Conservation (phyloP, 1,139 yeast species). For the Taphrina betulina region DNA sequence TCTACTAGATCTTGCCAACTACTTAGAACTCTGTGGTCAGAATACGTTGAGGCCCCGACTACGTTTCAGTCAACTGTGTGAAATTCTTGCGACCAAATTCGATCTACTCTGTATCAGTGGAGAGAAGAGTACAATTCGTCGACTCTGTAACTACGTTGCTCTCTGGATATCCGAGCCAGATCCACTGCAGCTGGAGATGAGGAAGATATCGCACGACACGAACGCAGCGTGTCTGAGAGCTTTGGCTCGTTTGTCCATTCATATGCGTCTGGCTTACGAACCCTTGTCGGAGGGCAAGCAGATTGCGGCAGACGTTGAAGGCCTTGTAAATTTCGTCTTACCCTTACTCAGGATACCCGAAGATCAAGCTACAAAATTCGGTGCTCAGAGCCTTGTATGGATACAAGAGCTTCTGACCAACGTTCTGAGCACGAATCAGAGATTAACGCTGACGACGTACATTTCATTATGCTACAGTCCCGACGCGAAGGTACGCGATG, state of each 20-base stretch:
- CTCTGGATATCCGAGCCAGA: constrained; percentile 6
- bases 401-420: background rate
- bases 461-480: constrained; percentile 13
- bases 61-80: constrained; percentile 12
- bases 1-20: constrained; percentile 13
- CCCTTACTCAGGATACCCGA: constrained; percentile 5
- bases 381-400: background rate
- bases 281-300: constrained; percentile 1
- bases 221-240: constrained; percentile 21
- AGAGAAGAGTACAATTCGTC: constrained; percentile 2
- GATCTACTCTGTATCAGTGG: constrained; percentile 2
- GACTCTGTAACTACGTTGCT: constrained; percentile 8
- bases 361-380: constrained; percentile 2
- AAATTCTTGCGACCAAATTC: constrained; percentile 1
- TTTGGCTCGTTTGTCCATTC: constrained; percentile 1
- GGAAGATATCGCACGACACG: constrained; percentile 9
- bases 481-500: background rate
- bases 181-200: background rate
- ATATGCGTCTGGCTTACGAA: constrained; percentile 6
- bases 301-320: background rate
- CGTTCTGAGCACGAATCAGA: constrained; percentile 4
- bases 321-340: background rate
- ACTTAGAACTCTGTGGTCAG: constrained; percentile 9
- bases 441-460: background rate
- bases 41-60: constrained; percentile 2